These are phyloP conservation scores for Microstroma glucosiphilum DNA, from an alignment of 1,284 basidiomycete species.

Conservation along the genomic window DNA sequence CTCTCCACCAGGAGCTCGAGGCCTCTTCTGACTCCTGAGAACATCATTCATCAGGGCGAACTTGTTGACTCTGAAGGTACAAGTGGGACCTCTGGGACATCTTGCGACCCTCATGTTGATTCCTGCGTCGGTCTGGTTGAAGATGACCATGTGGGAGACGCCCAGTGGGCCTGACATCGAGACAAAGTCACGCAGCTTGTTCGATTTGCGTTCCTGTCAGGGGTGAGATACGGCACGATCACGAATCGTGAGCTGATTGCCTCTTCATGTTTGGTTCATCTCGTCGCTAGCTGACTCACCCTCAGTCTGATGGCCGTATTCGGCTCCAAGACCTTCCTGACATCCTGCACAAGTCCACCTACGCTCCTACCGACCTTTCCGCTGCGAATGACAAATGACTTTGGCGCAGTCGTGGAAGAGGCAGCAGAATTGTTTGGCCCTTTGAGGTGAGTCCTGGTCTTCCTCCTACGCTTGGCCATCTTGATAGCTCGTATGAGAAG, in stretches of 20 bases:
- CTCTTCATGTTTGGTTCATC: too few relatives aligned
- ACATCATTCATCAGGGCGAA: slow-evolving; percentile 86
- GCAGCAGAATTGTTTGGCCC: slow-evolving; percentile 35
- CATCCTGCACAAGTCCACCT: slow-evolving; percentile 78
- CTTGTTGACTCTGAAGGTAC: slow-evolving; percentile 85
- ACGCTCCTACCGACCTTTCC: slow-evolving; percentile 85
- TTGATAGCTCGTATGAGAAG: neutral
- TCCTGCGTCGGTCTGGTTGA: slow-evolving; percentile 61
- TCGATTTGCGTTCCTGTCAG: slow-evolving; percentile 76
- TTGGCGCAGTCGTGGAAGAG: slow-evolving; percentile 50
- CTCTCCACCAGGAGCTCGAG: slow-evolving; percentile 68
- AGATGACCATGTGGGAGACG: slow-evolving; percentile 87
- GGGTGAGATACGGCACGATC: neutral
- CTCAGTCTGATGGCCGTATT: slow-evolving; percentile 84
- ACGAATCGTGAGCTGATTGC: too few relatives aligned
- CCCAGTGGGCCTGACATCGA: slow-evolving; percentile 83
- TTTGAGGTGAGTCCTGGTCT: slow-evolving; percentile 47
- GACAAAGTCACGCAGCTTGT: slow-evolving; percentile 90
- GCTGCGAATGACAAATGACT: slow-evolving; percentile 80
- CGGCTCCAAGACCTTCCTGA: slow-evolving; percentile 94
- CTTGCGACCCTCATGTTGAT: slow-evolving; percentile 74
- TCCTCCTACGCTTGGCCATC: slow-evolving; percentile 21
- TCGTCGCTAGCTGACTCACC: slow-evolving; percentile 12
- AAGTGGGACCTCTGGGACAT: slow-evolving; percentile 83
- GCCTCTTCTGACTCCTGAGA: slow-evolving; percentile 62